Base-by-base conservation (phyloP, 2,329 filamentous ascomycete genomes). In the Aspergillus unguis region DNA sequence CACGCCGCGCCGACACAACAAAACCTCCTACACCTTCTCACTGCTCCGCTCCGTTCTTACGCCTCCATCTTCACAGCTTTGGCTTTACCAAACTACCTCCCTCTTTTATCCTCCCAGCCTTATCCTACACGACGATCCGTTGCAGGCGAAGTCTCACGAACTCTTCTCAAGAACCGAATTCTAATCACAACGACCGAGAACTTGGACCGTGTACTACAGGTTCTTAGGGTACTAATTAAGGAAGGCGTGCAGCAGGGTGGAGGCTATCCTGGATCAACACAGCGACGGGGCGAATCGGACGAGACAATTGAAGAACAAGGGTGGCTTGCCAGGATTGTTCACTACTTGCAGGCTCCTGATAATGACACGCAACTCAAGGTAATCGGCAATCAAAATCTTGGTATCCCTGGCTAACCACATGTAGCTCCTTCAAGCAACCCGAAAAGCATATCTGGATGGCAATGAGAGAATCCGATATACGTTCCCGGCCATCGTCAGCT, bases 231-330 rank as follows among this genome's bases (percentile, higher is more conserved):
- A 0, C 77, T 99, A 33, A 94, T 99, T 69, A 94, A 91, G 63
- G 94, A 99, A 74, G 92, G 92, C 9, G 86, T 88, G 10, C 92
- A 95, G 64, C 79, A 86, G 49, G 85, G 89, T n/a, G 82, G 85
- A 43, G 90, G 90, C 29, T 96, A 96, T 63, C 86, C 92, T 0
- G 89, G 90, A 5, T 74, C 79, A 17, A 17, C 17, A 10, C 88
- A 92, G 65, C 81, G 90, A 58, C 85, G 90, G 56, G 77, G 82
- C 43, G 95, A 99, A 76, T 97, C 94, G 0, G 94, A 99, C 57
- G 95, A 99, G 75, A 97, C 92, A 0, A 85, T 97, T 65, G 92
- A 99, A 72, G 94, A 99, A 74, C 94, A 99, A 77, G 94, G 94
- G 47, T 96, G 91, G 91, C 80, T 99, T 49, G 94, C 94, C 33